These are phyloP conservation scores for Amanita jacksonii DNA, from an alignment of 768 basidiomycete genomes.

Conservation along the genomic window DNA sequence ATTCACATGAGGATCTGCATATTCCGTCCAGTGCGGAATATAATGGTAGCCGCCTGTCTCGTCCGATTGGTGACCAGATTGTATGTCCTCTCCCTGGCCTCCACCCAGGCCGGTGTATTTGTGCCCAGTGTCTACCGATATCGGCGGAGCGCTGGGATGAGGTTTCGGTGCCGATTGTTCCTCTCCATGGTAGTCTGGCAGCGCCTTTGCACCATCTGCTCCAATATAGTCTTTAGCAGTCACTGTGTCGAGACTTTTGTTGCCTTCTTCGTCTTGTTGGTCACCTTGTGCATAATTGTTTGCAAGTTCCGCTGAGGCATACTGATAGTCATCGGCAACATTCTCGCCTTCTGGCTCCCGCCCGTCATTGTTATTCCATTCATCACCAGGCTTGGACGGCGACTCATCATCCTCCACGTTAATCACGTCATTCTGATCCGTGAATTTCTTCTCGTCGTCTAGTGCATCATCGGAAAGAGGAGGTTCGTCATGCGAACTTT, in stretches of 20 bases:
- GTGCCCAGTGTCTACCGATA: too few relatives aligned
- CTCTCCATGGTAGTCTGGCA: too few relatives aligned
- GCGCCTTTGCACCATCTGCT: conserved; percentile 1
- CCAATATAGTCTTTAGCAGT: neutral
- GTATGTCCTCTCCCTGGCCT: neutral
- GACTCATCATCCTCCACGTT: too few relatives aligned
- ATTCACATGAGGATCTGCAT: conserved; percentile 30
- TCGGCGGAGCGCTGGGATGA: too few relatives aligned
- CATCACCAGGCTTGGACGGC: neutral
- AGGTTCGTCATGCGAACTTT: too few relatives aligned
- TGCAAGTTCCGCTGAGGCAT: too few relatives aligned
- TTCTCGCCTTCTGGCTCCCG: neutral
- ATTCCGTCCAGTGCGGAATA: conserved; percentile 31
- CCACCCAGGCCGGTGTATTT: neutral
- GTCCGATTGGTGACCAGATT: conserved; percentile 5
- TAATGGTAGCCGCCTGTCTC: conserved; percentile 16
- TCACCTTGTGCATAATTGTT: neutral
- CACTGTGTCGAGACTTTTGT: conserved; percentile 4
- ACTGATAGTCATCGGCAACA: neutral
- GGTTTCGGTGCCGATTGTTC: too few relatives aligned
- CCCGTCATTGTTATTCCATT: neutral
- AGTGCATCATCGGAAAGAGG: too few relatives aligned
- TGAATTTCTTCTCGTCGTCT: too few relatives aligned
- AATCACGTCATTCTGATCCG: too few relatives aligned
- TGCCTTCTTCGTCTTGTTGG: neutral